Base-by-base conservation (phyloP, 2,329 filamentous ascomycete species). In the Penicillium sp. region DNA sequence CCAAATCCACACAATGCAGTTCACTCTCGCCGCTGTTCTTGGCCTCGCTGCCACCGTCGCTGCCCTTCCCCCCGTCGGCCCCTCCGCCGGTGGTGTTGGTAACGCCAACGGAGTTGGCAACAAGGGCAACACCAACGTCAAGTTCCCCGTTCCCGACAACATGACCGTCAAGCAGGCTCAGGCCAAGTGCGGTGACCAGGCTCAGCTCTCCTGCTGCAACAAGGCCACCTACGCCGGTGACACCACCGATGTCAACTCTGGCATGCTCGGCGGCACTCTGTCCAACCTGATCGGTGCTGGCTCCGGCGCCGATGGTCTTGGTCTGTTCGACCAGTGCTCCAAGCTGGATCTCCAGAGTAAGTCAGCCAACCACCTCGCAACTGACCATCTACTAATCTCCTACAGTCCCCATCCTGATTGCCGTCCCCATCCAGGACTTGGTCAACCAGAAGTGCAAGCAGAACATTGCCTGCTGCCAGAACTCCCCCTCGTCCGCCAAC, bases 311-410 rank as follows among this genome's bases (percentile, higher is more conserved):
- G 53, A 67, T 46, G 66, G 70, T 55, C 57, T 73, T 26, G 70
- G 67, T 65, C 65, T 74, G 57, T 73, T 74, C 62, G 62, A 73
- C 58, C 65, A 72, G 66, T 74, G 72, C 71, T 71, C 70, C 64
- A 72, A 73, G 66, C 65, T 74, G 38, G 59, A 64, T 39, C 29
- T 72, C 47, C 54, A 63, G 50, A 42, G 69, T 71, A 63, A 47
- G 68, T 51, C 38, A 21, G 8, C 10, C 24, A 6, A 9, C n/a
- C 1, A n/a, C 0, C 15, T 16, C 10, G 1, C 1, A 26, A 0
- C 6, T 28, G 39, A 28, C n/a, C 4, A 2, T 26, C 7, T 4
- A 23, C 41, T 42, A 42, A 42, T n/a, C 23, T 15, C 3, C 16
- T 16, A 21, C 49, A 64, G 56, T 67, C 56, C 47, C 57, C 54